These are phyloP conservation scores for Lactarius hengduanensis DNA, from an alignment of 768 basidiomycete genomes.

Conservation along the genomic window DNA sequence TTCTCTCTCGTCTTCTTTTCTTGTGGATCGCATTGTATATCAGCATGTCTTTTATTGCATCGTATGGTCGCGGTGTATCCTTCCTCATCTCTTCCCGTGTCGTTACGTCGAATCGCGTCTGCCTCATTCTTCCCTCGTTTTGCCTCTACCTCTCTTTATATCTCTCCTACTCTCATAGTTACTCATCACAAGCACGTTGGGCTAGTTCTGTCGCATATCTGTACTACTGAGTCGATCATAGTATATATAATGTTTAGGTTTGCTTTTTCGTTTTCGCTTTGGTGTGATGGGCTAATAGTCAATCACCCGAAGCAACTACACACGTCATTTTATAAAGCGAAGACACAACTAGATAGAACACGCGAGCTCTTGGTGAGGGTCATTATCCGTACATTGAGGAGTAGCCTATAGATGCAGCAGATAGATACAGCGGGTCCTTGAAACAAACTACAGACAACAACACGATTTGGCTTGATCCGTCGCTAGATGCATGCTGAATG, in stretches of 20 bases:
- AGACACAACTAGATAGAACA: not conserved
- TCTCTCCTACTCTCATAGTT: conserved; percentile 14
- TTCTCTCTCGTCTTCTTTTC: conserved; percentile 2
- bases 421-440: not conserved
- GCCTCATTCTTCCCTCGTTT: conserved; percentile 4
- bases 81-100: conserved; percentile 4
- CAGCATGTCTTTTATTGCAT: conserved; percentile 23
- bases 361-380: not conserved
- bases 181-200: conserved; percentile 28
- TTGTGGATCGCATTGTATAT: conserved; percentile 26
- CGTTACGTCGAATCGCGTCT: conserved; percentile 3
- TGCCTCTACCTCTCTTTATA: conserved; percentile 9
- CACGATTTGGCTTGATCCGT: not conserved
- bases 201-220: conserved; percentile 30
- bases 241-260: conserved; percentile 28
- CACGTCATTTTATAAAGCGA: not conserved
- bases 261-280: conserved; percentile 1
- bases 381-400: not conserved
- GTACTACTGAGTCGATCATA: conserved; percentile 29
- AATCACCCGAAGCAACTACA: not conserved
- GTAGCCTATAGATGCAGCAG: not conserved
- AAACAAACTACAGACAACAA: not conserved
- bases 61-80: conserved; percentile 13
- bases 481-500: not conserved
- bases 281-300: too few relatives aligned